These are phyloP conservation scores for Mycena alexandri DNA, from an alignment of 768 basidiomycete species.

Conservation along the genomic window DNA sequence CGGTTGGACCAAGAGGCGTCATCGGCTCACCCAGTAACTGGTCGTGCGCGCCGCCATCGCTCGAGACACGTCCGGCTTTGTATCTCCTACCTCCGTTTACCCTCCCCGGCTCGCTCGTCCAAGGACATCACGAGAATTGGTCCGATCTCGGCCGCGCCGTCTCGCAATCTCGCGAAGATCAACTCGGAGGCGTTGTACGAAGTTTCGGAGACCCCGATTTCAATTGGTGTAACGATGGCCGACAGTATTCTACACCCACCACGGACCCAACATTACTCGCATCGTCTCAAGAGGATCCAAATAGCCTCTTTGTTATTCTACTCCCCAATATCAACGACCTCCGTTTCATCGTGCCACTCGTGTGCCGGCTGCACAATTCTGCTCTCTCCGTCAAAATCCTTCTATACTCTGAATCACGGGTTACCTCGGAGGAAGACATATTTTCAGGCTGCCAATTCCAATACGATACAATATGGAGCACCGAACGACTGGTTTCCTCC, in stretches of 20 bases:
- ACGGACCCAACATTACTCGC: conserved; percentile 15
- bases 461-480: conserved; percentile 33
- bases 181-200: conserved; percentile 36
- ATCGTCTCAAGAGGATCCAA: neutral
- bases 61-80: conserved; percentile 52
- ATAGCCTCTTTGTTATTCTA: conserved; percentile 49
- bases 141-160: conserved; percentile 35
- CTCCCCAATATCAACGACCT: conserved; percentile 53
- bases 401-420: conserved; percentile 43
- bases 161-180: conserved; percentile 41
- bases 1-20: conserved; percentile 58
- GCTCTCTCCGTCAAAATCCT: conserved; percentile 48
- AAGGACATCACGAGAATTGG: conserved; percentile 40
- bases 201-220: conserved; percentile 32
- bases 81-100: conserved; percentile 76
- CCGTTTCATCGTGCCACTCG: conserved; percentile 45
- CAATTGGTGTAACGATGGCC: conserved; percentile 25
- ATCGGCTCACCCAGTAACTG: conserved; percentile 40
- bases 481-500: neutral
- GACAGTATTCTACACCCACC: neutral
- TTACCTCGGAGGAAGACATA: conserved; percentile 11
- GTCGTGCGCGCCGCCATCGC: conserved; percentile 49
- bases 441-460: conserved; percentile 35
- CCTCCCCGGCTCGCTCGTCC: conserved; percentile 50
- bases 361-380: conserved; percentile 50